Percentiles rank a stretch among this genome's conserved stretches.
These are phyloP conservation scores for Barnettozyma sp. DNA, from an alignment of 805 yeast species.

Conservation along the genomic window DNA sequence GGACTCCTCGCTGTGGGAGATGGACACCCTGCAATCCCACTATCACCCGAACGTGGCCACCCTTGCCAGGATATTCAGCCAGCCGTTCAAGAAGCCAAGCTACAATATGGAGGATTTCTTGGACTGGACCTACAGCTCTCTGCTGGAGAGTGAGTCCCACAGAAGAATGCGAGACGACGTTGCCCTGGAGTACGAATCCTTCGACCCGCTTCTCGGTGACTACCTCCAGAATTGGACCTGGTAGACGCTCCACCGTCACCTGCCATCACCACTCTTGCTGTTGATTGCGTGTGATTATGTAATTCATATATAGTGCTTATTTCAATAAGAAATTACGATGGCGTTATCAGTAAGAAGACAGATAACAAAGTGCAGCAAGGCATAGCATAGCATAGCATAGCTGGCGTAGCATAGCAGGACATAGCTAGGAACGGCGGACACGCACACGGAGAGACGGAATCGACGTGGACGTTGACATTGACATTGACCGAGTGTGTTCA, in stretches of 20 bases:
- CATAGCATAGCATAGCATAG: no score
- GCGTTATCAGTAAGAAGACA: no score
- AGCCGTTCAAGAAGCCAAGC: conserved; percentile 81
- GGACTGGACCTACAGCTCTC: conserved; percentile 76
- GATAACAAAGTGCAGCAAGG: no score
- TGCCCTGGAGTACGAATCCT: conserved; percentile 64
- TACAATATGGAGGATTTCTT: conserved; percentile 92
- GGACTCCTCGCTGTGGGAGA: conserved; percentile 87
- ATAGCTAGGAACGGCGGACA: no score
- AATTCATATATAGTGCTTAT: not conserved
- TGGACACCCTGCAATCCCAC: conserved; percentile 71
- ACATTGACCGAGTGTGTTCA: no score
- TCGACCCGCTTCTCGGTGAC: conserved; percentile 23
- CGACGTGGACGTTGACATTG: no score
- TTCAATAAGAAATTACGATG: no score
- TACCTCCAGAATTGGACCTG: conserved; percentile 23
- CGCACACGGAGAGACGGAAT: no score
- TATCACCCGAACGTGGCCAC: conserved; percentile 96
- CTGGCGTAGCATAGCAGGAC: no score
- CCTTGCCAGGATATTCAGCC: conserved; percentile 77
- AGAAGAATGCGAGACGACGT: conserved; percentile 67
- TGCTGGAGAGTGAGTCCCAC: conserved; percentile 54
- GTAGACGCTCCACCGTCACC: no score
- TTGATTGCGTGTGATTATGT: conserved; percentile 1
- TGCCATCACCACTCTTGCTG: no score